These are phyloP conservation scores for Aspergillus conjunctus DNA, from an alignment of 495 filamentous ascomycete genomes.

Conservation along the genomic window DNA sequence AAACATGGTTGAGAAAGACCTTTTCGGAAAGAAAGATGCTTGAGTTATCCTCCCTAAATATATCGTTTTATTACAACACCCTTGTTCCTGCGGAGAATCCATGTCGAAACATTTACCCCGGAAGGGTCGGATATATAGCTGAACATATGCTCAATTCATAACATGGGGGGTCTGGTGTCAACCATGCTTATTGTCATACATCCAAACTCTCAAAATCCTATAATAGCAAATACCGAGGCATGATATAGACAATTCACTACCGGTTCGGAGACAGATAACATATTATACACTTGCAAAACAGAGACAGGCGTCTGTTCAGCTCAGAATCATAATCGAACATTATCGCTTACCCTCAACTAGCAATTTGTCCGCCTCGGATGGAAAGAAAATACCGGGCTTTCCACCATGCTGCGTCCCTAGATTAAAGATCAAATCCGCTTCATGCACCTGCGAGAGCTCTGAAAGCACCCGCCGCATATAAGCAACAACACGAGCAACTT, in stretches of 20 bases:
- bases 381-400: conserved; percentile 39
- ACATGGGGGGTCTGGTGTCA: neutral
- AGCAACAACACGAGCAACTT: conserved; percentile 71
- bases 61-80: too few relatives aligned
- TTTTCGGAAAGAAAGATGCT: conserved; percentile 53
- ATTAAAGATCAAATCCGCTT: conserved; percentile 54
- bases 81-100: neutral
- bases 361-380: conserved; percentile 37
- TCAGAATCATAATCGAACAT: conserved; percentile 4
- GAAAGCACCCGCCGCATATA: conserved; percentile 74
- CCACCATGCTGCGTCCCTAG: conserved; percentile 27
- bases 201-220: neutral
- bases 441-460: conserved; percentile 62
- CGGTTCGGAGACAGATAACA: too few relatives aligned
- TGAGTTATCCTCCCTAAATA: conserved; percentile 3
- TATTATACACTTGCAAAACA: neutral
- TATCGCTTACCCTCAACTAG: conserved; percentile 36
- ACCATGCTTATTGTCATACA: neutral
- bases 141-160: neutral
- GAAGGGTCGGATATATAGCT: neutral
- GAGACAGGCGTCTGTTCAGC: neutral
- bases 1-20: conserved; percentile 79
- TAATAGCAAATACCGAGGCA: neutral
- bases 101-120: too few relatives aligned
- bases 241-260: too few relatives aligned